Percentiles rank a stretch among this genome's conserved stretches.
Conservation (phyloP, 2,329 filamentous ascomycete species). For the Colletotrichum caudatum region DNA sequence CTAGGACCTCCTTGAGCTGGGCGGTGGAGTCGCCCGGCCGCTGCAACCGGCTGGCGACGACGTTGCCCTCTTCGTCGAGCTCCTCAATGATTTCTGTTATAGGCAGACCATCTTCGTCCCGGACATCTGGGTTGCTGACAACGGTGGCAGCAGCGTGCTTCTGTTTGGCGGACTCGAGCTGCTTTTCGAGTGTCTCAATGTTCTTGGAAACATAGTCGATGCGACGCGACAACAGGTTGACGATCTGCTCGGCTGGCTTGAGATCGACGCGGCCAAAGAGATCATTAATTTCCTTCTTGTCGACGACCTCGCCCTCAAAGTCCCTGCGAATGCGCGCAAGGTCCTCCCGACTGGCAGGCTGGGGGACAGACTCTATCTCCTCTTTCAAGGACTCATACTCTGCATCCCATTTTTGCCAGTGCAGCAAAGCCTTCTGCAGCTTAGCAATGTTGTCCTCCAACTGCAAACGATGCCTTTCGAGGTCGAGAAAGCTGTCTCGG, state of each 20-base stretch:
- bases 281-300: conserved; percentile 66
- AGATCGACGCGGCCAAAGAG: conserved; percentile 59
- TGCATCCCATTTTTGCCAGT: conserved; percentile 92
- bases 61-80: conserved; percentile 89
- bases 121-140: conserved; percentile 69
- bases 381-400: conserved; percentile 93
- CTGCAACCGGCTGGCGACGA: conserved; percentile 75
- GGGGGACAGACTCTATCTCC: conserved; percentile 72
- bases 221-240: conserved; percentile 76
- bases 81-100: conserved; percentile 94
- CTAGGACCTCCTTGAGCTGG: conserved; percentile 77
- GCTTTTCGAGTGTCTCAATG: conserved; percentile 78
- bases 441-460: conserved; percentile 82
- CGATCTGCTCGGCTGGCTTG: conserved; percentile 71
- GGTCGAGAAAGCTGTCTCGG: conserved; percentile 69
- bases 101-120: conserved; percentile 77
- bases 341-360: conserved; percentile 62
- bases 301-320: conserved; percentile 73
- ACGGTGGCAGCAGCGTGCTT: conserved; percentile 74
- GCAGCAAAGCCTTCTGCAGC: conserved; percentile 79
- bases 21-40: conserved; percentile 76
- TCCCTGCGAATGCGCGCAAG: conserved; percentile 68
- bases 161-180: conserved; percentile 76
- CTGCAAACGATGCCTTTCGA: conserved; percentile 80
- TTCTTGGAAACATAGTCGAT: conserved; percentile 93